Evolutionary conservation across 2,329 filamentous ascomycete genomes (phyloP), one percentile per base, ranked within the genome.

Genomic region (Triangularia verruculosa): DNA sequence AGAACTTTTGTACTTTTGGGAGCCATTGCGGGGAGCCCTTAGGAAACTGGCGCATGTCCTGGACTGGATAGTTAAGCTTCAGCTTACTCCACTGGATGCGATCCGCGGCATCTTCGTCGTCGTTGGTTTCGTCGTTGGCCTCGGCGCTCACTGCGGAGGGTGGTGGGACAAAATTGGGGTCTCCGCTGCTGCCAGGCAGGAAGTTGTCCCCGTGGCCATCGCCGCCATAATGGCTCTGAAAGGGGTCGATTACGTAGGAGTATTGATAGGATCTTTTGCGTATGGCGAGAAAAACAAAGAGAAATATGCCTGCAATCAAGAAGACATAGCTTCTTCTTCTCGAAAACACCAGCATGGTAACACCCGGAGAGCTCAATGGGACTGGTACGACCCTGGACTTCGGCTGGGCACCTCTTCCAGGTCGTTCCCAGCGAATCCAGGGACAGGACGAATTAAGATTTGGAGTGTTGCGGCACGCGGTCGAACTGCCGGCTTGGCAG

Each of bases 1-100:
- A 66, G 6, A 58, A 28, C 4, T 56, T 57, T 34, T 69, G 67
- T 3, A 69, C 55, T 28, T 63, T 63, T 9, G 67, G 67, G 12
- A 69, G 61, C 7, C 28, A 43, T 13, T 55, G n/a, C 4, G 67
- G 67, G 15, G 57, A 34, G 2, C 64, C 64, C 4, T 62, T 63
- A 6, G 66, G 66, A 1, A 67, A 47, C 4, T 54, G 8, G n/a
- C 57, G 61, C 62, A 69, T 66, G 59, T 63, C 47, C 17, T 43
- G 54, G 25, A 66, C 66, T 2, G 66, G 66, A 34, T 62, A 58
- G 7, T 30, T 55, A 6, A 60, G 28, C 28, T 63, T 51, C 13
- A 66, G 15, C 4, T 47, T 43, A 51, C 53, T 57, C 66, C 66
- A 68, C 59, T 27, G 22, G 20, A 54, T 27, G 6, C 13, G 24